Evolutionary conservation across 805 yeast genomes (phyloP).

Genomic region (Diddensiella santjacobensis): DNA sequence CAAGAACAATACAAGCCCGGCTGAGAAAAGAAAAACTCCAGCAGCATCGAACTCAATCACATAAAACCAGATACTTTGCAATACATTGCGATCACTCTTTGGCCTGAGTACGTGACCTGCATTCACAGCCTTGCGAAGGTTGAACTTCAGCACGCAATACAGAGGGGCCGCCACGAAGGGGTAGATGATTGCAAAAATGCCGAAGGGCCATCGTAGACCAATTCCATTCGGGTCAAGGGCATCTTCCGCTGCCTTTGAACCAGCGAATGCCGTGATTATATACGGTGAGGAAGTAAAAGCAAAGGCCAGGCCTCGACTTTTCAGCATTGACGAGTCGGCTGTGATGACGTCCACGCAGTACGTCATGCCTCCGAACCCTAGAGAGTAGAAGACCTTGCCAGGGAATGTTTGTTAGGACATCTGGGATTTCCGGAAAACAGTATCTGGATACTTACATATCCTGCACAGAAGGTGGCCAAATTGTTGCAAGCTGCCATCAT

Average conservation of each 20-base stretch:
- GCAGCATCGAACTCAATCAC: slow-evolving; percentile 37
- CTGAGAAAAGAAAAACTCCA: slow-evolving; percentile 36
- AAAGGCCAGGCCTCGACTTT: slow-evolving; percentile 36
- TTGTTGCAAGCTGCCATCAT: slow-evolving; percentile 54
- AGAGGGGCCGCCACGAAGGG: slow-evolving; percentile 37
- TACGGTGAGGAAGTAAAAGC: slow-evolving; percentile 32
- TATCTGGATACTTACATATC: slow-evolving; percentile 24
- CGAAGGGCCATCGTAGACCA: slow-evolving; percentile 47
- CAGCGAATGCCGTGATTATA: slow-evolving; percentile 36
- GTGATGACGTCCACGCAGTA: slow-evolving; percentile 46
- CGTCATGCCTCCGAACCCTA: slow-evolving; percentile 56
- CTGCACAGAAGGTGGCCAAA: slow-evolving; percentile 39
- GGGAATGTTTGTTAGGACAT: no score
- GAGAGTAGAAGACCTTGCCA: slow-evolving; percentile 40
- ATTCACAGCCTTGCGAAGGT: slow-evolving; percentile 31
- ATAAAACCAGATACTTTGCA: slow-evolving; percentile 25
- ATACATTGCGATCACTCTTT: slow-evolving; percentile 21
- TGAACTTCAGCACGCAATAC: slow-evolving; percentile 28
- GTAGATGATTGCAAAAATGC: slow-evolving; percentile 44
- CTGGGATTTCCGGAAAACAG: no score
- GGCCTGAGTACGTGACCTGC: slow-evolving; percentile 23
- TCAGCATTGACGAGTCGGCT: slow-evolving; percentile 59
- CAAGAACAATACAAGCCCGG: slow-evolving; percentile 36
- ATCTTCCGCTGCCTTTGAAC: slow-evolving; percentile 32
- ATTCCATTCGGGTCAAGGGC: slow-evolving; percentile 37